Base-by-base conservation (phyloP, 2,329 filamentous ascomycete genomes). In the Hortaea sp. region DNA sequence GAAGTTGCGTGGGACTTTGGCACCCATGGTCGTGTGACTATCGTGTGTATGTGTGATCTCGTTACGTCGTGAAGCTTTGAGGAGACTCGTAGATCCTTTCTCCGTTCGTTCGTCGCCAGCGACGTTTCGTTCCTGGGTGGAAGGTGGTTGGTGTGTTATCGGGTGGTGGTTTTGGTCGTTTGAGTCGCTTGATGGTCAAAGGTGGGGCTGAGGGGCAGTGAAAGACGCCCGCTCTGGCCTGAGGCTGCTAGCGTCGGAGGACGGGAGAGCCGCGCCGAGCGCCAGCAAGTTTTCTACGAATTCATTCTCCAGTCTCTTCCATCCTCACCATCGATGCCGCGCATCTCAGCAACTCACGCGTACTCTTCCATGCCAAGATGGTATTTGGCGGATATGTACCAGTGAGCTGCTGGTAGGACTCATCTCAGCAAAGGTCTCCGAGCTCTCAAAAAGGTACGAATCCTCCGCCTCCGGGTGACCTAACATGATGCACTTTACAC, bases 1-100 rank as follows among this genome's bases (percentile, higher is more conserved):
- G 67, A 98, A 98, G 73, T 97, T 97, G 66, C 92, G 81, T 51
- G 92, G 92, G 48, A 98, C 79, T 69, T 94, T 88, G 49, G 85
- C 81, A 47, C 72, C 66, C 77, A 81, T 82, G 43, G 27, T 51
- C 45, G 34, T 35, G 4, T n/a, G n/a, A n/a, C n/a, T 35, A 9
- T 45, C 11, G 11, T 20, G 12, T n/a, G 30, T 42, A n/a, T 35
- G 32, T n/a, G 32, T 35, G 32, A 4, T 35, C n/a, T n/a, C n/a
- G 32, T 35, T 20, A 20, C 20, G 20, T 20, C 20, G n/a, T n/a
- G 32, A 35, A 9, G 32, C 32, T 35, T 35, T 35, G 2, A 2
- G 32, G 20, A 20, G 20, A 20, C 2, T 20, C 20, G n/a, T 35
- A 35, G 32, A 35, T 9, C 4, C 4, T 4, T 35, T n/a, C 9